phyloP scores from a whole-genome alignment of 1,284 basidiomycete species.

The Marasmius sp. region DNA sequence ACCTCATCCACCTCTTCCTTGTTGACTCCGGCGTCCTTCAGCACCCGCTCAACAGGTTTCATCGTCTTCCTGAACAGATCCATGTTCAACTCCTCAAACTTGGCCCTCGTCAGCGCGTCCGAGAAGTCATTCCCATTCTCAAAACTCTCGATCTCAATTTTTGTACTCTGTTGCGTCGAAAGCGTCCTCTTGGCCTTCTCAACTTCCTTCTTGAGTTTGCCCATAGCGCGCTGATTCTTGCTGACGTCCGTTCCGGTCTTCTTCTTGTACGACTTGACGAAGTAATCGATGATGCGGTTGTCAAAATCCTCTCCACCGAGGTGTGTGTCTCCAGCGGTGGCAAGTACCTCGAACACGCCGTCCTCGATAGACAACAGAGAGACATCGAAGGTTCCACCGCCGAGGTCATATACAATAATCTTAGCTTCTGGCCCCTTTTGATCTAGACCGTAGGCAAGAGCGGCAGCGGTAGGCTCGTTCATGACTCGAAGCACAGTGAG shows the following conservation, averaged over 20 bases:
- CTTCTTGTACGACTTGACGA: constrained; percentile 70
- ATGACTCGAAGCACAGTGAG: constrained; percentile 95
- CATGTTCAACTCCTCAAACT: constrained; percentile 76
- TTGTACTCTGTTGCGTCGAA: constrained; percentile 67
- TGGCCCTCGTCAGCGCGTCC: constrained; percentile 69
- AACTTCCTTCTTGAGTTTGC: constrained; percentile 80
- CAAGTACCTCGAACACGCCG: constrained; percentile 99
- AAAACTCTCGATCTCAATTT: constrained; percentile 76
- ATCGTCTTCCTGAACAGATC: constrained; percentile 73
- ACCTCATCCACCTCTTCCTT: constrained; percentile 71
- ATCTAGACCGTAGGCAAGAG: constrained; percentile 93
- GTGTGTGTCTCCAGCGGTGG: constrained; percentile 98
- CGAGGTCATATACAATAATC: constrained; percentile 96
- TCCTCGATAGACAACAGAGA: constrained; percentile 97
- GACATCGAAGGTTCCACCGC: constrained; percentile 99
- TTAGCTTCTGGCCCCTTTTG: constrained; percentile 90
- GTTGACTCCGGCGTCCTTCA: constrained; percentile 70
- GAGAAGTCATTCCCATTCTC: constrained; percentile 76
- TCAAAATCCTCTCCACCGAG: constrained; percentile 99
- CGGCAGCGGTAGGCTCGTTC: constrained; percentile 94
- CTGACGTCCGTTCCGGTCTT: constrained; percentile 71
- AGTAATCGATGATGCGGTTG: constrained; percentile 96
- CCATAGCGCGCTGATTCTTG: constrained; percentile 64
- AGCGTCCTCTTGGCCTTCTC: constrained; percentile 81
- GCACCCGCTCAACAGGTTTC: constrained; percentile 73